Evolutionary conservation across 208 protist genomes (phyloP).

Genomic region (Naegleria lovaniensis): DNA sequence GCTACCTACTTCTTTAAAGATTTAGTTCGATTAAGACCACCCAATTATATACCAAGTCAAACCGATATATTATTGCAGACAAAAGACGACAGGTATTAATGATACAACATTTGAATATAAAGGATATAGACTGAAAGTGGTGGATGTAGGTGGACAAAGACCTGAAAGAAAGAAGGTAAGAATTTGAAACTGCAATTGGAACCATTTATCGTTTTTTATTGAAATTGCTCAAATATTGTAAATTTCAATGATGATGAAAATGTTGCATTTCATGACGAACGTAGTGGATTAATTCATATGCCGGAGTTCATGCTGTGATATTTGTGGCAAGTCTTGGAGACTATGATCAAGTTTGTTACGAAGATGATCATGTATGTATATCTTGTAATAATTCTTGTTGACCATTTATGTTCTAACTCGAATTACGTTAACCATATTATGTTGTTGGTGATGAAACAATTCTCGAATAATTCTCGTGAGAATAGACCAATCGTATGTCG

Average conservation of each 20-base stretch:
- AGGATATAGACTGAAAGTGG: not conserved
- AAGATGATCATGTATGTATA: not conserved
- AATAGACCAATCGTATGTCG: not conserved
- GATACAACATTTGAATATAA: not conserved
- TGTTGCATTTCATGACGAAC: too few relatives aligned
- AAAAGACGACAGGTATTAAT: not conserved
- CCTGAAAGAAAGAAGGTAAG: not conserved
- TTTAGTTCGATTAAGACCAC: not conserved
- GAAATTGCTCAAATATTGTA: too few relatives aligned
- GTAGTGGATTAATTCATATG: not conserved
- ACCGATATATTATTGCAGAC: not conserved
- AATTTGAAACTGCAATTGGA: too few relatives aligned
- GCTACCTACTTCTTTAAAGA: not conserved
- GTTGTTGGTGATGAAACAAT: too few relatives aligned
- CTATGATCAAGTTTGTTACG: not conserved
- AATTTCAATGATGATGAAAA: too few relatives aligned
- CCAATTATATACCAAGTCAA: not conserved
- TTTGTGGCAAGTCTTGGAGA: not conserved
- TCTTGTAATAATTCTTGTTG: too few relatives aligned
- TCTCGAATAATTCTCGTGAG: too few relatives aligned
- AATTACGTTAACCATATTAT: too few relatives aligned
- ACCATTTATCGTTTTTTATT: too few relatives aligned
- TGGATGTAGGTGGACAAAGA: not conserved
- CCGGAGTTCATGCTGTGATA: not conserved
- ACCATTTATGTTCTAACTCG: too few relatives aligned